Evolutionary conservation across 352 stramenopile species (phyloP), one percentile per base, ranked within the genome.

Genomic region (Phytopythium kandeliae): DNA sequence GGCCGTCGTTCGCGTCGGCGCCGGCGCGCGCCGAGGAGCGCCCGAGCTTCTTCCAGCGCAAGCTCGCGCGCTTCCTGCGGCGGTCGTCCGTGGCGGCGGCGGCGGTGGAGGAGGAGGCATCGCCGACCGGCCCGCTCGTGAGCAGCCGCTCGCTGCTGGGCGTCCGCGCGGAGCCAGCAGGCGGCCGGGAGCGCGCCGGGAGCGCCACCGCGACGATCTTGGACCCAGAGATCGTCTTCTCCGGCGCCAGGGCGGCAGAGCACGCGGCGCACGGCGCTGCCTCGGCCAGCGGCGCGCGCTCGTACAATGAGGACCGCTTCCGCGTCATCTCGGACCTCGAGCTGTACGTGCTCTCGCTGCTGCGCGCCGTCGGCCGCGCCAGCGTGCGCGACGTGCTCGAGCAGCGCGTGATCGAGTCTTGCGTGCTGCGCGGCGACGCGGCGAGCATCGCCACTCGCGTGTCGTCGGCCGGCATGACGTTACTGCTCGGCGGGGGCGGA

Each of bases 301-400:
- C 41, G 11, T 55, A 53, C 26, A 92, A 92, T 46, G 80, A 92
- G 58, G 80, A 92, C 63, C 74, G 78, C 17, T 85, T 71, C 48
- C 80, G 80, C 35, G 66, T 82, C 37, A 86, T 92, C 40, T 71
- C 73, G 54, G 69, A 79, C 44, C 46, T 92, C 40, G 80, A 92
- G 59, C 56, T 78, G 22, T 89, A 78, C 51, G 67, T 63, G 22
- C 67, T 65, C 36, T 67, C 60, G 0, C 54, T 91, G 26, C 50
- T 88, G 33, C 63, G 69, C 67, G n/a, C 64, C 68, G 19, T 58
- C 53, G 19, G 30, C 60, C 2, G 16, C 60, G 9, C 30, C 37
- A 10, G 48, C 36, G 12, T 65, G 26, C 55, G 45, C 12, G 67
- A 84, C 42, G 40, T 68, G 15, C 51, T 86, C 5, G 25, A 54